Evolutionary conservation across 768 basidiomycete genomes (phyloP).

Genomic region (Jaapia argillacea): DNA sequence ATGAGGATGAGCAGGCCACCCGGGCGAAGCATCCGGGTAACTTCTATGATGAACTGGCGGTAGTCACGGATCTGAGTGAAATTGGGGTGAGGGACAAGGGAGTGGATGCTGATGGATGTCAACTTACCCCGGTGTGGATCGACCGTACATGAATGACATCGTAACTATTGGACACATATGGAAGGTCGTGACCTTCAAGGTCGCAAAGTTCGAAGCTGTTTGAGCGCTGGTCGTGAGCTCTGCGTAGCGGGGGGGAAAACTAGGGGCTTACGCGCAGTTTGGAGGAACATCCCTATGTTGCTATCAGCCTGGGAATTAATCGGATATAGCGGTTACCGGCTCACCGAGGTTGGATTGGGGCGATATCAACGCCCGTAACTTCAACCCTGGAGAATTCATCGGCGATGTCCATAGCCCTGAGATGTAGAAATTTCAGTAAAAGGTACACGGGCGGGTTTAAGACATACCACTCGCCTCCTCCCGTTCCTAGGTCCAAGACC

Average conservation of each 20-base stretch:
- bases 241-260: neutral
- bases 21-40: conserved; percentile 56
- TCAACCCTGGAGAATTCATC: conserved; percentile 61
- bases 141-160: conserved; percentile 64
- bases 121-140: conserved; percentile 54
- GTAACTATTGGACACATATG: conserved; percentile 54
- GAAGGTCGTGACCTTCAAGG: conserved; percentile 47
- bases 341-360: conserved; percentile 64
- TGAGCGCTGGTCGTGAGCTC: neutral
- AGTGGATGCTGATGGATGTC: conserved; percentile 6
- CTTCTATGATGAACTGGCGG: conserved; percentile 47
- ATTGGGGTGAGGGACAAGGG: neutral
- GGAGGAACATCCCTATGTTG: conserved; percentile 45
- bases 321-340: conserved; percentile 6
- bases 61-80: conserved; percentile 47
- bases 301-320: conserved; percentile 5
- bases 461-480: conserved; percentile 51
- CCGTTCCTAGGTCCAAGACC: conserved; percentile 64
- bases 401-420: conserved; percentile 65
- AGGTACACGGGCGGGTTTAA: neutral
- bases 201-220: conserved; percentile 73
- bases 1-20: conserved; percentile 62
- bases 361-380: conserved; percentile 62
- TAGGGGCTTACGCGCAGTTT: conserved; percentile 57
- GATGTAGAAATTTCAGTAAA: neutral